Conservation (phyloP, 1,284 basidiomycete genomes). For the Rhizopogon parksii region DNA sequence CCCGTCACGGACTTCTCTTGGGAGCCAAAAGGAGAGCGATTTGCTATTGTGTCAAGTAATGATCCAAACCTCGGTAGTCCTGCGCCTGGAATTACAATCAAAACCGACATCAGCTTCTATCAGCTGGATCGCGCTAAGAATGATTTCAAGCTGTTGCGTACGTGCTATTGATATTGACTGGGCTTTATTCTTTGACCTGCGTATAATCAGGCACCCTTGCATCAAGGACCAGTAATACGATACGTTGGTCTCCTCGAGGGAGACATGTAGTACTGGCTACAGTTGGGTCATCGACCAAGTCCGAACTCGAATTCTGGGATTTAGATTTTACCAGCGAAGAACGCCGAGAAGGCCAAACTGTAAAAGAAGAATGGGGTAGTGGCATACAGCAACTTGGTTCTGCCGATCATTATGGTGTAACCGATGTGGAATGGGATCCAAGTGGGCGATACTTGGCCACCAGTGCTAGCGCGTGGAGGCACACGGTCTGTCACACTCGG, state of each 20-base stretch:
- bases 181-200: constrained; percentile 6
- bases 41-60: constrained; percentile 91
- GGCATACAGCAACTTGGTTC: constrained; percentile 83
- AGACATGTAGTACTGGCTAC: constrained; percentile 95
- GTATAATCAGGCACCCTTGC: constrained; percentile 62
- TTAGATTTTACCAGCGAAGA: constrained; percentile 87
- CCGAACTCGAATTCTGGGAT: constrained; percentile 99
- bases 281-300: constrained; percentile 91
- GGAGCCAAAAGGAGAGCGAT: constrained; percentile 96
- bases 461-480: constrained; percentile 92
- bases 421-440: constrained; percentile 98
- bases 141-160: constrained; percentile 88
- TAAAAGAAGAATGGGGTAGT: constrained; percentile 75
- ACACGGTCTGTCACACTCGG: constrained; percentile 52
- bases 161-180: constrained; percentile 22
- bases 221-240: constrained; percentile 87
- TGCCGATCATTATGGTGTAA: constrained; percentile 97
- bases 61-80: constrained; percentile 91
- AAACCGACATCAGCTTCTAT: constrained; percentile 97
- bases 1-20: constrained; percentile 96
- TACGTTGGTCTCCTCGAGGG: constrained; percentile 96
- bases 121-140: constrained; percentile 91
- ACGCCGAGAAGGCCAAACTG: constrained; percentile 52
- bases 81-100: constrained; percentile 86
- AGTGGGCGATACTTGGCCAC: constrained; percentile 92